phyloP scores from a whole-genome alignment of 345 rosid genomes.

The Excoecaria agallocha region DNA sequence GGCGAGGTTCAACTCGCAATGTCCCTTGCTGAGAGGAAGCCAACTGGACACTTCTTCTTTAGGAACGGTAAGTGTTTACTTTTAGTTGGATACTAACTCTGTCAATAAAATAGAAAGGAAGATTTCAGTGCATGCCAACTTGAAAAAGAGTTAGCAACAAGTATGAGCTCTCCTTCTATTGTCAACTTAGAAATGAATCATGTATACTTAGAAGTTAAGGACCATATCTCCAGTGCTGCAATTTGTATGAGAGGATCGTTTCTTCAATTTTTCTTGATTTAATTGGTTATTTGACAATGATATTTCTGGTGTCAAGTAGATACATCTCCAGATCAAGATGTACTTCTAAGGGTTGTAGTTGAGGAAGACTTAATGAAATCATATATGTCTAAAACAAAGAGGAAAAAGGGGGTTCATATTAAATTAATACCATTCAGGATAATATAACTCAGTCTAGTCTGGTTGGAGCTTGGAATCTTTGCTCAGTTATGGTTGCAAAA shows the following conservation, averaged over 20 bases:
- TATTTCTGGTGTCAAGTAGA: not conserved
- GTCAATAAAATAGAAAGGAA: not conserved
- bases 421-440: not conserved
- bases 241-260: no score
- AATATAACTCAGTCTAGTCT: not conserved
- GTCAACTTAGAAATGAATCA: not conserved
- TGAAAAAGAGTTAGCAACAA: not conserved
- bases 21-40: conserved; percentile 78
- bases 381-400: not conserved
- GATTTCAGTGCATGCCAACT: no score
- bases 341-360: no score
- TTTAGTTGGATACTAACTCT: not conserved
- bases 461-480: not conserved
- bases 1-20: conserved; percentile 63
- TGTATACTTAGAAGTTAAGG: no score
- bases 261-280: no score
- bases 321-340: not conserved
- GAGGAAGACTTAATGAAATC: not conserved
- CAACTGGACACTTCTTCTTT: conserved; percentile 66
- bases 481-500: not conserved
- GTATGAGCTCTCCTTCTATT: not conserved
- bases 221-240: no score
- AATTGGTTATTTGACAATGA: no score
- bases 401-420: not conserved
- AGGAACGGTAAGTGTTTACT: conserved; percentile 55